A percentile compares a stretch with the other conserved stretches of the same genome.
phyloP scores from a whole-genome alignment of 2,329 filamentous ascomycete genomes.

The Fusarium nelsonii region DNA sequence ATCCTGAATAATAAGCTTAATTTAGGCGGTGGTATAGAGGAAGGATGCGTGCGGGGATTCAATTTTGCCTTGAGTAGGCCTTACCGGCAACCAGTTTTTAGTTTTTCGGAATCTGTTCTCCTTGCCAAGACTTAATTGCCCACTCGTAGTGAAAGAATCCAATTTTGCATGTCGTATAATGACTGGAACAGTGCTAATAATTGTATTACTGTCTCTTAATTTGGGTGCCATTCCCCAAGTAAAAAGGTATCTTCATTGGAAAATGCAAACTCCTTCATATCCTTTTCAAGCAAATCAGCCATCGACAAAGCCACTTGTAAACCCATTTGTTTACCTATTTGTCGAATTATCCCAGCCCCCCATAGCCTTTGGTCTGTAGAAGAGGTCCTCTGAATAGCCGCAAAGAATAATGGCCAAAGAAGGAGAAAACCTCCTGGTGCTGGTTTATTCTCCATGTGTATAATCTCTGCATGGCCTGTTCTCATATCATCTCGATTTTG shows the following conservation, averaged over 20 bases:
- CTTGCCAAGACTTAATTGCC: not conserved
- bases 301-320: slow-evolving; percentile 38
- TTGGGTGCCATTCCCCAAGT: slow-evolving; percentile 35
- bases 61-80: not conserved
- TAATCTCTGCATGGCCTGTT: not conserved
- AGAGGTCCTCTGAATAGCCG: slow-evolving; percentile 32
- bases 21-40: too few species aligned
- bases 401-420: slow-evolving; percentile 38
- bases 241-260: slow-evolving; percentile 35
- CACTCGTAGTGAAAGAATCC: too few species aligned
- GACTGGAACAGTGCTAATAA: too few species aligned
- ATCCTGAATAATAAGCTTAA: not conserved
- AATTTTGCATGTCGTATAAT: too few species aligned
- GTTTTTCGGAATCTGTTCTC: not conserved
- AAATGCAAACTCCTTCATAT: slow-evolving; percentile 29
- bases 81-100: not conserved
- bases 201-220: too few species aligned
- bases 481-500: not conserved
- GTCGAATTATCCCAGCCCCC: slow-evolving; percentile 28
- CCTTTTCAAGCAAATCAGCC: slow-evolving; percentile 30
- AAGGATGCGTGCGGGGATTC: not conserved
- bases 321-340: slow-evolving; percentile 36
- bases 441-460: not conserved
- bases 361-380: slow-evolving; percentile 24
- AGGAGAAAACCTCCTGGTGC: slow-evolving; percentile 33